Percentiles rank a stretch among this genome's conserved stretches.
phyloP scores from a whole-genome alignment of 192 early-diverging fungal genomes.

The Spizellomyces sp. region DNA sequence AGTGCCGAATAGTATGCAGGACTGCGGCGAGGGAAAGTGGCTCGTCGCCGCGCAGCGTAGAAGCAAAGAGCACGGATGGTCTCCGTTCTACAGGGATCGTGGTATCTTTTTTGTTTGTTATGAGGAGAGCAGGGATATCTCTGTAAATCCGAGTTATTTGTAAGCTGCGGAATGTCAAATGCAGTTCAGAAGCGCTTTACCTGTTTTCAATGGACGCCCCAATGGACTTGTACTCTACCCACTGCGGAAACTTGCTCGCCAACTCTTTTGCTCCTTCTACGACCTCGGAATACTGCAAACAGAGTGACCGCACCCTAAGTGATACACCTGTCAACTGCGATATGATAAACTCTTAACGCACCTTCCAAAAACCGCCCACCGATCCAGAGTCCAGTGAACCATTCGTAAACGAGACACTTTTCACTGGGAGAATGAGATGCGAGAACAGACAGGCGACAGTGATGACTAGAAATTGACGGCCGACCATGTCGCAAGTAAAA shows the following conservation, averaged over 20 bases:
- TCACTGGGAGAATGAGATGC: too few relatives aligned
- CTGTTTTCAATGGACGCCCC: conserved; percentile 10
- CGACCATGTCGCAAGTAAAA: too few relatives aligned
- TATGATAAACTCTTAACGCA: too few relatives aligned
- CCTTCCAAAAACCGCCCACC: too few relatives aligned
- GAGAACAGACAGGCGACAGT: too few relatives aligned
- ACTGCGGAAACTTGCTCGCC: background rate
- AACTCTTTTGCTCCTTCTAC: background rate
- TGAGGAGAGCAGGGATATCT: background rate
- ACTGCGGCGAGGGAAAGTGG: conserved; percentile 9
- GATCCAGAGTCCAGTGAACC: too few relatives aligned
- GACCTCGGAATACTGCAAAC: conserved; percentile 11
- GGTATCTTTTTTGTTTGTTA: conserved; percentile 2
- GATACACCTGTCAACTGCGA: too few relatives aligned
- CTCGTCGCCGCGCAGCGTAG: conserved; percentile 12
- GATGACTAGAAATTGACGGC: too few relatives aligned
- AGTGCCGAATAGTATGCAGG: conserved; percentile 1
- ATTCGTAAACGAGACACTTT: too few relatives aligned
- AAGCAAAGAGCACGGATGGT: conserved; percentile 16
- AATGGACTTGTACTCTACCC: conserved; percentile 9
- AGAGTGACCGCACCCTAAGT: too few relatives aligned
- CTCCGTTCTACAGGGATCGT: conserved; percentile 1
- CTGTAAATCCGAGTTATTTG: background rate
- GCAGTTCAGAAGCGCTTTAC: background rate
- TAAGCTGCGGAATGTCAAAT: background rate